Percentiles rank a stretch among this genome's conserved stretches.
Conservation (phyloP, 1,139 yeast species). For the Suhomyces guaymorum region DNA sequence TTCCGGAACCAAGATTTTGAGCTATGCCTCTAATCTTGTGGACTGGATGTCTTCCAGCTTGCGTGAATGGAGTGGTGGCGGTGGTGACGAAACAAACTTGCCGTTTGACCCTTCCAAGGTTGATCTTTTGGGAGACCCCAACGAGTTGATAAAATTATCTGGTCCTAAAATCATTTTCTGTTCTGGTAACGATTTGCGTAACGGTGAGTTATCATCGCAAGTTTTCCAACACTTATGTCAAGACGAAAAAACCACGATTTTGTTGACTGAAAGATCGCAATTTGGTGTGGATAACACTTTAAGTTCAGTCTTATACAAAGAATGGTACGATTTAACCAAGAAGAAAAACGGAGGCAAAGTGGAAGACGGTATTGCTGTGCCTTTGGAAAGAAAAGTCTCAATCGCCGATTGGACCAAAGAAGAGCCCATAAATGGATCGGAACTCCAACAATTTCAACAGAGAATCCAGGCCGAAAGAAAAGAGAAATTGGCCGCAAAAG, state of each 20-base stretch:
- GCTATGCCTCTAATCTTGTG: constrained; percentile 83
- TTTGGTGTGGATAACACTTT: constrained; percentile 31
- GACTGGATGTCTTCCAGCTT: constrained; percentile 94
- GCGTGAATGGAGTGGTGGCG: constrained; percentile 68
- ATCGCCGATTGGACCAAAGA: constrained; percentile 43
- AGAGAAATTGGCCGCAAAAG: constrained; percentile 52
- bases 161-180: constrained; percentile 86
- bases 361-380: constrained; percentile 62
- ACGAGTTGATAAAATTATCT: constrained; percentile 53
- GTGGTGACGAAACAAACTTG: constrained; percentile 41
- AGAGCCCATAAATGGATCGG: constrained; percentile 51
- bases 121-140: constrained; percentile 55
- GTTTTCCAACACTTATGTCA: constrained; percentile 61
- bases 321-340: constrained; percentile 55
- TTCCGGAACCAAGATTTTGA: constrained; percentile 75
- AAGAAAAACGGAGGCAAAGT: constrained; percentile 38
- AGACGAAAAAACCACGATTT: constrained; percentile 65
- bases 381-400: constrained; percentile 43
- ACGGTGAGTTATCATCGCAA: constrained; percentile 62
- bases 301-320: constrained; percentile 44
- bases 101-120: constrained; percentile 74
- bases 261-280: constrained; percentile 66
- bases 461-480: constrained; percentile 44
- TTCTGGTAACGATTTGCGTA: constrained; percentile 67
- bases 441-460: constrained; percentile 49